Evolutionary conservation across 768 basidiomycete genomes (phyloP), one percentile per base, ranked within the genome.

Genomic region (Rhodotorula graminis): DNA sequence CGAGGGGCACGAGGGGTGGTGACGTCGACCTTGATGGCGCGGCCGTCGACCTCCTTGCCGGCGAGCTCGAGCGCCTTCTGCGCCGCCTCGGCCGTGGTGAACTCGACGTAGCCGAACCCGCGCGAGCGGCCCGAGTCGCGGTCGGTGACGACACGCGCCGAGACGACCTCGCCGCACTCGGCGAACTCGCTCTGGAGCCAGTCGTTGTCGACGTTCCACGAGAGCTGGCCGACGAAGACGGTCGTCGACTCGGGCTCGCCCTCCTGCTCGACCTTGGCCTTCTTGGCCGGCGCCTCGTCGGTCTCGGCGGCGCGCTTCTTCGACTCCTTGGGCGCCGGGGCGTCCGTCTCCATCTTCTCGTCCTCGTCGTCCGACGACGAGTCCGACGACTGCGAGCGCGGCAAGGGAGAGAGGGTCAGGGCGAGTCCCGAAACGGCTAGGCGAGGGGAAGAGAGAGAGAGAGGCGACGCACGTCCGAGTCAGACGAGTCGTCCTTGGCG

Each of bases 161-260:
- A 88, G 72, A 88, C 86, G 78, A 99, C 87, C 82, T 94, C 91
- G 63, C 96, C 96, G 77, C 88, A 93, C 65, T 85, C 84, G 46
- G 89, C 87, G 76, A 99, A 97, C 81, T 97, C 95, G 81, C 88
- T 86, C 61, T 89, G 87, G 73, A 98, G 88, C 85, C 92, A 91
- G 82, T 97, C 95, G 80, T 92, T 90, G 84, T 97, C 95, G 73
- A 98, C 90, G 80, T 90, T 91, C 94, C 94, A 99, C 21, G 92
- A 94, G 58, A 99, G 86, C 70, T 87, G 86, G 66, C 95, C 95
- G 76, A 99, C 92, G 79, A 94, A 98, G 77, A 97, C 86, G 52
- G 89, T 88, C 78, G 84, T 88, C 25, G 84, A 83, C 61, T 66
- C 69, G 60, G 16, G 27, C 56, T 59, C 61, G 1, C 82, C 78